These are phyloP conservation scores for Fusarium nygamai DNA, from an alignment of 2,329 filamentous ascomycete species.

Conservation along the genomic window DNA sequence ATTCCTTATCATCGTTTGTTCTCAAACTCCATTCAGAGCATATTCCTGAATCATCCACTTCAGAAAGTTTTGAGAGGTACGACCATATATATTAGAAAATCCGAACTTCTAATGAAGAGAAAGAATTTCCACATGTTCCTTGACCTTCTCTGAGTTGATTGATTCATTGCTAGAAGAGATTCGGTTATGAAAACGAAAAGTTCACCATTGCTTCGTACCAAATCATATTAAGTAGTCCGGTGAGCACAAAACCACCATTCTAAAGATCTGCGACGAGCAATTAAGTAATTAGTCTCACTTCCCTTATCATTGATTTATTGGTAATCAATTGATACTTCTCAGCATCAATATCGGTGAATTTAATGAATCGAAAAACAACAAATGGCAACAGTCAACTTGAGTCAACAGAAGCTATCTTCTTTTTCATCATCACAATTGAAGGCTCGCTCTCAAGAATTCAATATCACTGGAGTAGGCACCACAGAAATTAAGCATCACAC, in stretches of 20 bases:
- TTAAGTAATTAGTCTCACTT: not conserved
- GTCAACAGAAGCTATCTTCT: not conserved
- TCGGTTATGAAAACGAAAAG: not conserved
- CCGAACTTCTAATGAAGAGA: not conserved
- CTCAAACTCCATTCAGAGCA: too few relatives aligned
- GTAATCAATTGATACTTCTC: not conserved
- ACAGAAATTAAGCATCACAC: too few relatives aligned
- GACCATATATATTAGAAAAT: not conserved
- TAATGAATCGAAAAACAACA: not conserved
- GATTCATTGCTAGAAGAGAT: not conserved
- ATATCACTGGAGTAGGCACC: too few relatives aligned
- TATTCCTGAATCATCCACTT: too few relatives aligned
- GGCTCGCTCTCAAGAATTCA: too few relatives aligned
- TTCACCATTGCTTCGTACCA: not conserved
- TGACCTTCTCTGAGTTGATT: not conserved
- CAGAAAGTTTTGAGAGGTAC: fast-evolving
- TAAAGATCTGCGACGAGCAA: not conserved
- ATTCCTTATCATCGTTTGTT: not conserved
- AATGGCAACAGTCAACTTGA: not conserved
- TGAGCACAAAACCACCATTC: not conserved
- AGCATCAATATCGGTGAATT: not conserved
- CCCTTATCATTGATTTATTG: not conserved
- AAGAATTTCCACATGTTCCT: fast-evolving
- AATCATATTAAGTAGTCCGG: not conserved
- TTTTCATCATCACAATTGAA: too few relatives aligned